Evolutionary conservation across 345 rosid genomes (phyloP).

Genomic region (Sapria himalayana): DNA sequence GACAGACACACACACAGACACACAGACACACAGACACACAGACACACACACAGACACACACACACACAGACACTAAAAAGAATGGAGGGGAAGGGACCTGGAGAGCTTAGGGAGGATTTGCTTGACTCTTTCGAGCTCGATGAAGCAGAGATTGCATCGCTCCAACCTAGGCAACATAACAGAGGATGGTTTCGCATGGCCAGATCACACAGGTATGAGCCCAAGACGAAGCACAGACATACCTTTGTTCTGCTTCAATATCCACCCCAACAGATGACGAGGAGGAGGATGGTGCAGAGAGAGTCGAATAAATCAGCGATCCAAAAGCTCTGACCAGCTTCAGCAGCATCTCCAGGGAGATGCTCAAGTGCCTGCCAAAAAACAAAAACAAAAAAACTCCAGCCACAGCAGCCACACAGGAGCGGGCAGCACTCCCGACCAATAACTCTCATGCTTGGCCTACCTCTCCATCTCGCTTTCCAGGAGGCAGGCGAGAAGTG

Average conservation of each 20-base stretch:
- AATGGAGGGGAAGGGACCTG: no score
- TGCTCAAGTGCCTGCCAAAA: constrained; percentile 49
- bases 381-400: not conserved
- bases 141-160: constrained; percentile 62
- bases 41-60: no score
- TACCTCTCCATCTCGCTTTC: constrained; percentile 82
- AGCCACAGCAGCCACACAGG: no score
- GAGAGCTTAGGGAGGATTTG: constrained; percentile 32
- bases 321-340: constrained; percentile 78
- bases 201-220: not conserved
- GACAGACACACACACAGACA: no score
- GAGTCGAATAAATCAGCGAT: constrained; percentile 48
- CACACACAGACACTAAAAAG: no score
- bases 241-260: constrained; percentile 98
- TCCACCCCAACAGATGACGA: constrained; percentile 80
- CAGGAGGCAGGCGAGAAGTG: constrained; percentile 55
- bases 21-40: no score
- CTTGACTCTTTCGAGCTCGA: constrained; percentile 83
- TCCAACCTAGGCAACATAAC: constrained; percentile 30
- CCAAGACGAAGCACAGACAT: constrained; percentile 4
- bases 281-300: constrained; percentile 65
- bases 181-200: constrained; percentile 3
- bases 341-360: constrained; percentile 66
- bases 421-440: no score
- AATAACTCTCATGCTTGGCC: constrained; percentile 6